These are phyloP conservation scores for Penicillium sp. DNA, from an alignment of 2,329 filamentous ascomycete genomes.

Conservation along the genomic window DNA sequence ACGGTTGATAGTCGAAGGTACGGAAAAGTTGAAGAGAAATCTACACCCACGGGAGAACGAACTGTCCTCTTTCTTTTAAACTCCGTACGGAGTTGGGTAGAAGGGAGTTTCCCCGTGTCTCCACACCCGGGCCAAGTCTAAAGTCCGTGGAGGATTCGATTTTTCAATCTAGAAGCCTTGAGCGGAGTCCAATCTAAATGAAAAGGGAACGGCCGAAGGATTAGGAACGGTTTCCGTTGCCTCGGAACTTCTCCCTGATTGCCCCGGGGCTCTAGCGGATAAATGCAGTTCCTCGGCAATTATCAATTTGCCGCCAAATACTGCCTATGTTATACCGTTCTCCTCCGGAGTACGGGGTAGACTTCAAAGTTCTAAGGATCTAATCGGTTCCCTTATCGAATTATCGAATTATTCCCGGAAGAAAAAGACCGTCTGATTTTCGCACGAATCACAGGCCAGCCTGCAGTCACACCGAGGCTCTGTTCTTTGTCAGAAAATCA, in stretches of 20 bases:
- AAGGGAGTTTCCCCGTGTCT: constrained; percentile 4
- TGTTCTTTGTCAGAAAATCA: neutral
- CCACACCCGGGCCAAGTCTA: constrained; percentile 3
- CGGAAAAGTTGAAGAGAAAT: neutral
- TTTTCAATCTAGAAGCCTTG: constrained; percentile 1
- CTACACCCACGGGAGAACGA: neutral
- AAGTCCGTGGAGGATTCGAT: constrained; percentile 3
- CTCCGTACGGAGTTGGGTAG: neutral
- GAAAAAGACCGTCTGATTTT: neutral
- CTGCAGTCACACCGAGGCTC: neutral
- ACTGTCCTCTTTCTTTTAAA: neutral
- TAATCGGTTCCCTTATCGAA: neutral
- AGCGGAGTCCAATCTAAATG: neutral
- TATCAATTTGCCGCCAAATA: neutral
- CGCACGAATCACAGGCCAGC: constrained; percentile 10
- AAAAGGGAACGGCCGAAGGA: neutral
- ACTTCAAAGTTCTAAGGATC: neutral
- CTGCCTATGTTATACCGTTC: neutral
- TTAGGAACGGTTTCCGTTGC: neutral
- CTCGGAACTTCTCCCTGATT: neutral
- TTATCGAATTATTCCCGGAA: neutral
- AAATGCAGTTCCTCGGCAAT: constrained; percentile 5
- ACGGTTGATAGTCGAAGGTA: neutral
- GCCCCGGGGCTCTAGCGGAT: neutral
- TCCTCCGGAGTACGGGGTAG: neutral